phyloP scores from a whole-genome alignment of 2,329 filamentous ascomycete genomes.

The Onygenales sp. region DNA sequence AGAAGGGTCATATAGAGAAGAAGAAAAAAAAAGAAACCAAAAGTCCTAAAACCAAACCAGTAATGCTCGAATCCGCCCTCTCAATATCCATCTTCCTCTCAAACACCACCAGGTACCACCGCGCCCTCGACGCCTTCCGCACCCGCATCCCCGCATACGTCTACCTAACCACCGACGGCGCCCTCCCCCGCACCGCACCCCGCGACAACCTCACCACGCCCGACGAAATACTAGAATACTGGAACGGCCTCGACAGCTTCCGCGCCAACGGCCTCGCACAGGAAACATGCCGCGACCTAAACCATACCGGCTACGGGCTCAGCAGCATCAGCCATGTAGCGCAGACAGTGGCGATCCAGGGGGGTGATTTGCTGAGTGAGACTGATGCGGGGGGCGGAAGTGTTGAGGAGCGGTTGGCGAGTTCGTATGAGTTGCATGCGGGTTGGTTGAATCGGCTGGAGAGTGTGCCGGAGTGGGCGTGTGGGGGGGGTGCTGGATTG shows the following conservation, averaged over 20 bases:
- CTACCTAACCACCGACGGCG: slow-evolving; percentile 17
- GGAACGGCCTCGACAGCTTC: slow-evolving; percentile 11
- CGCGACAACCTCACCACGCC: neutral
- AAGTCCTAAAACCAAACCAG: neutral
- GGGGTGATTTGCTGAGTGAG: slow-evolving; percentile 14
- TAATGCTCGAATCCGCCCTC: slow-evolving; percentile 17
- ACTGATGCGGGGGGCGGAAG: slow-evolving; percentile 10
- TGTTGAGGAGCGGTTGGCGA: slow-evolving; percentile 9
- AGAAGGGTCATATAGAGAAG: slow-evolving; percentile 3
- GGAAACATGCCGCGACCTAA: slow-evolving; percentile 22
- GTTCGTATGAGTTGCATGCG: slow-evolving; percentile 17
- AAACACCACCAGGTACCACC: slow-evolving; percentile 14
- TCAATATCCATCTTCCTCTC: slow-evolving; percentile 18
- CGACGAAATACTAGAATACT: slow-evolving; percentile 6
- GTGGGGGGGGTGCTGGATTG: slow-evolving; percentile 10
- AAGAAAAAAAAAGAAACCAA: no score
- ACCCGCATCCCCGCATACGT: slow-evolving; percentile 18
- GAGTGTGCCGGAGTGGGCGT: slow-evolving; percentile 13
- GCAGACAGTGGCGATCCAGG: slow-evolving; percentile 21
- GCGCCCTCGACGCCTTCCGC: slow-evolving; percentile 16
- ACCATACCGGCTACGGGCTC: slow-evolving; percentile 19
- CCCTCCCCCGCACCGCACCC: slow-evolving; percentile 10
- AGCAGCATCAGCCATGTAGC: slow-evolving; percentile 19
- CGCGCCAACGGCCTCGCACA: slow-evolving; percentile 14
- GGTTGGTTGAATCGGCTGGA: slow-evolving; percentile 10